Conservation (phyloP, 2,329 filamentous ascomycete species). For the Apiospora malaysiana region DNA sequence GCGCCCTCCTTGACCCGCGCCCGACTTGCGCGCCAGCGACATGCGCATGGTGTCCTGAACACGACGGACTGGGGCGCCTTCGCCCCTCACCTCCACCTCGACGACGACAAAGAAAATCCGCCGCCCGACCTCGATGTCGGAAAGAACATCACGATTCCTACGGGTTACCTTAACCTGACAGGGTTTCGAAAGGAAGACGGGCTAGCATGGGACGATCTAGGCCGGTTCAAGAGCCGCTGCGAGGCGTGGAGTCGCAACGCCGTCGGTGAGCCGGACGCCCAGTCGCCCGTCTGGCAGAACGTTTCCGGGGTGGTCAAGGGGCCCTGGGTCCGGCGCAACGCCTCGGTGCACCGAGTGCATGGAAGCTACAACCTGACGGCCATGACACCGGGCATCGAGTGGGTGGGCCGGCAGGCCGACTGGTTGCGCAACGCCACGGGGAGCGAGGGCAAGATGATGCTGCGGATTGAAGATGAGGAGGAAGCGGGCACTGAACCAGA, state of each 20-base stretch:
- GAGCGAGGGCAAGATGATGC: conserved; percentile 67
- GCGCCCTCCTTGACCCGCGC: conserved; percentile 49
- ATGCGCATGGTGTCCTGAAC: conserved; percentile 60
- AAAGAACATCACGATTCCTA: conserved; percentile 34
- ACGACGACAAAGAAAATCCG: conserved; percentile 28
- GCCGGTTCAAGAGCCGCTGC: conserved; percentile 68
- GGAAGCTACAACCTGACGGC: conserved; percentile 67
- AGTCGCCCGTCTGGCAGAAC: conserved; percentile 72
- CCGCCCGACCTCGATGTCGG: not conserved
- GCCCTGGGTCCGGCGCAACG: conserved; percentile 70
- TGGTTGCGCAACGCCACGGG: conserved; percentile 87
- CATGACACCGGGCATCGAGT: conserved; percentile 69
- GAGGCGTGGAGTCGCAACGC: conserved; percentile 64
- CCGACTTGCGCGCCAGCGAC: conserved; percentile 57
- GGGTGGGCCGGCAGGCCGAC: conserved; percentile 61
- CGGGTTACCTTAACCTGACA: conserved; percentile 69
- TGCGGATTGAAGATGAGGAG: conserved; percentile 68
- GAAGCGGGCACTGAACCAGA: conserved; percentile 50
- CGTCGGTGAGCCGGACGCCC: conserved; percentile 47
- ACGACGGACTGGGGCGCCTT: conserved; percentile 67
- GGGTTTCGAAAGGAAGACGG: conserved; percentile 77
- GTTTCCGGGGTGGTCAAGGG: conserved; percentile 78
- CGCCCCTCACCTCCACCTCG: conserved; percentile 45
- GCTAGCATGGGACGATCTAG: conserved; percentile 79
- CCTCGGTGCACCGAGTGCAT: conserved; percentile 52